These are phyloP conservation scores for Centella asiatica DNA, from an alignment of 129 eudicot species.

Conservation along the genomic window DNA sequence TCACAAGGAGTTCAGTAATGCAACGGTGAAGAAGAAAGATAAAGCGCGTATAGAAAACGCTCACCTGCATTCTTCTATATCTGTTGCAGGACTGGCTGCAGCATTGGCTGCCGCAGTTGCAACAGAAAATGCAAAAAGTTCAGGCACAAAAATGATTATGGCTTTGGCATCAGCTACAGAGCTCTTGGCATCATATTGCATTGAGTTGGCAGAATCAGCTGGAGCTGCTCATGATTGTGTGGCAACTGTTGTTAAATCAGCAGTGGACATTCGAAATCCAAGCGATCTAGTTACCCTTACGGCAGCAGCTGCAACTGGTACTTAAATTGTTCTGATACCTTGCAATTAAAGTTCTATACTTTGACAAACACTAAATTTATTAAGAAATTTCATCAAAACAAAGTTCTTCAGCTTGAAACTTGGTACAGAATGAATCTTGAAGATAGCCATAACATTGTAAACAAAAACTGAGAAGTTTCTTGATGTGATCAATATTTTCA, in stretches of 20 bases:
- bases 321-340: neutral
- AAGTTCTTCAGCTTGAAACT: neutral
- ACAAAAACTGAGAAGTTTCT: neutral
- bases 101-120: conserved; percentile 68
- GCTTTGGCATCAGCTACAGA: conserved; percentile 78
- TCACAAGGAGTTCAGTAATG: conserved; percentile 17
- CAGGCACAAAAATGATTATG: conserved; percentile 46
- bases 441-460: neutral
- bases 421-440: neutral
- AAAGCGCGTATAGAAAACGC: conserved; percentile 61
- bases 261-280: conserved; percentile 43
- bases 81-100: conserved; percentile 77
- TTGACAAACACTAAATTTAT: neutral
- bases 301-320: conserved; percentile 96
- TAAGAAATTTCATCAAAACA: too few species aligned
- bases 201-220: conserved; percentile 72
- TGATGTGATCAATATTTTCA: neutral
- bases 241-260: conserved; percentile 58
- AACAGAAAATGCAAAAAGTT: conserved; percentile 22
- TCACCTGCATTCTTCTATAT: conserved; percentile 54
- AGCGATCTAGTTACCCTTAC: conserved; percentile 75
- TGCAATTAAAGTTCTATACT: neutral
- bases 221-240: conserved; percentile 58
- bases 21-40: conserved; percentile 50
- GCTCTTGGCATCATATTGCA: conserved; percentile 72